Evolutionary conservation across 2,329 filamentous ascomycete species (phyloP), one percentile per base, ranked within the genome.

Genomic region (Fusarium chlamydosporum): DNA sequence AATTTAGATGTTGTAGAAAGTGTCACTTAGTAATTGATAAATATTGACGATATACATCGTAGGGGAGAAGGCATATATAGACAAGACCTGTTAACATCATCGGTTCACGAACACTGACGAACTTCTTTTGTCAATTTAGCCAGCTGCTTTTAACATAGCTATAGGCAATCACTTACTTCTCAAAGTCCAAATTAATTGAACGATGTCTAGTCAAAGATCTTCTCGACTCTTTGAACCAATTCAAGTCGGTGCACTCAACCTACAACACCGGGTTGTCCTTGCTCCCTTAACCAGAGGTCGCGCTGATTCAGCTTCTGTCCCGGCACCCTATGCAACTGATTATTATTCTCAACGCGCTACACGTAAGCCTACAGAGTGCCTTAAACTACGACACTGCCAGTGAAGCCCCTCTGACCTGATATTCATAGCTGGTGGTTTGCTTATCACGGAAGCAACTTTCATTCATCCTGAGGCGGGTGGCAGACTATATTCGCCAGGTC

Each of bases 251-350:
- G 67, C 74, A 0, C n/a, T 71, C 9, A 18, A 67, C 16, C 73
- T 85, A 40, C 68, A 80, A 56, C 80, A 84, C 68, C 78, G 82
- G 12, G 69, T 90, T 29, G 82, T 82, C 43, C 81, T 89, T 77
- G 84, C 86, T 0, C 87, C 88, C 3, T 75, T 90, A 63, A 88
- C 86, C n/a, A 82, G 86, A 23, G 81, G 81, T 71, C 84, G 85
- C 54, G 82, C 79, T 34, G 77, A 80, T 61, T 76, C 76, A 18
- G 65, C 63, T 16, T 66, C 50, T 7, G 57, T 76, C 26, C 71
- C 76, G 4, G 69, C 70, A 0, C 46, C 59, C 2, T 62, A 74
- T 27, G 65, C 75, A 4, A 85, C 88, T 6, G 71, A 78, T 48
- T 83, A 85, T 75, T 85, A 85, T 69, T 55, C 69, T 11, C 82